Conservation (phyloP, 2,329 filamentous ascomycete species). For the Arachnomyces sp. region DNA sequence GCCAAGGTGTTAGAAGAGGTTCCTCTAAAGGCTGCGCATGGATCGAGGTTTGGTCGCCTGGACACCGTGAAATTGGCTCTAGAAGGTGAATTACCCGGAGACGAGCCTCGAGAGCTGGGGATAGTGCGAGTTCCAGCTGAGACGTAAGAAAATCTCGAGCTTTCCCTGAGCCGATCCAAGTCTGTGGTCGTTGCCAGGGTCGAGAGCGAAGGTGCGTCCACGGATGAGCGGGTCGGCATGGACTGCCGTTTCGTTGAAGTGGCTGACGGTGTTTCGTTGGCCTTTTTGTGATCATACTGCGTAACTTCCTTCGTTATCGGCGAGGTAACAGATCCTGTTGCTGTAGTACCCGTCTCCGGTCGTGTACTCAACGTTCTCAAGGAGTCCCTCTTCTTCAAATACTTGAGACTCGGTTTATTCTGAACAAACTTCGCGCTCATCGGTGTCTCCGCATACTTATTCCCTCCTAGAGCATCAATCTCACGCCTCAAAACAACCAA, state of each 20-base stretch:
- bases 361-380: neutral
- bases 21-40: slow-evolving; percentile 1
- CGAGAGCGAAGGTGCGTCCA: slow-evolving; percentile 16
- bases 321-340: neutral
- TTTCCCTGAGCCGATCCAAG: slow-evolving; percentile 14
- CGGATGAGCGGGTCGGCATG: slow-evolving; percentile 11
- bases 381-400: neutral
- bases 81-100: slow-evolving; percentile 17
- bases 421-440: slow-evolving; percentile 5
- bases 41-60: neutral
- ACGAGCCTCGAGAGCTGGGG: slow-evolving; percentile 18
- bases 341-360: neutral
- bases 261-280: slow-evolving; percentile 4
- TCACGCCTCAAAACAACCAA: slow-evolving; percentile 36
- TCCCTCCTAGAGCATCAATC: slow-evolving; percentile 39
- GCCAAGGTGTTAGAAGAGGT: neutral
- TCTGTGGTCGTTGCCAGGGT: slow-evolving; percentile 14
- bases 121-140: slow-evolving; percentile 18
- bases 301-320: slow-evolving; percentile 8
- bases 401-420: slow-evolving; percentile 1
- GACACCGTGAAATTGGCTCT: slow-evolving; percentile 19
- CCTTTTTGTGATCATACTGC: slow-evolving; percentile 4
- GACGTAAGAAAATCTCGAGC: slow-evolving; percentile 16
- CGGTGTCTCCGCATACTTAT: slow-evolving; percentile 32
- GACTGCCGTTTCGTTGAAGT: slow-evolving; percentile 15